These are phyloP conservation scores for Lanmaoa rubissima DNA, from an alignment of 768 basidiomycete species.

Conservation along the genomic window DNA sequence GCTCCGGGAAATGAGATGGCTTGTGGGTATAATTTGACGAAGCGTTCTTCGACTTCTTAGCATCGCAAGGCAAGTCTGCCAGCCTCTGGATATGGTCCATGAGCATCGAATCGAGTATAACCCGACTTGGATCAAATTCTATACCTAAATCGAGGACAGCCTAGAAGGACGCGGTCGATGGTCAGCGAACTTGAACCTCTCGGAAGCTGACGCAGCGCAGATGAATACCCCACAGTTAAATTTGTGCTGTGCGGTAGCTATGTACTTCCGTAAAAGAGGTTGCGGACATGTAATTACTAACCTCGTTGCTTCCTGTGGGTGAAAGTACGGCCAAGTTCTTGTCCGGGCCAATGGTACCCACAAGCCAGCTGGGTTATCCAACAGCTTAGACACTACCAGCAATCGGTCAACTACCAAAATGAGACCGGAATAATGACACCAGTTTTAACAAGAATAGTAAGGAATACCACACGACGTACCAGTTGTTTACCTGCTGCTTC, in stretches of 20 bases:
- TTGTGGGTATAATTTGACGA: background rate
- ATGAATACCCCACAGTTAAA: slow-evolving; percentile 2
- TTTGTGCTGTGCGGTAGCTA: background rate
- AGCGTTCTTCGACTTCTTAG: background rate
- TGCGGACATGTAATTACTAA: background rate
- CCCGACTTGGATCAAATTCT: background rate
- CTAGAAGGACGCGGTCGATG: background rate
- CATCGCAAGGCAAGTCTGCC: background rate
- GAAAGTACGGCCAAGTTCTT: background rate
- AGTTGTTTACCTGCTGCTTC: background rate
- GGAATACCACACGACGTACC: background rate
- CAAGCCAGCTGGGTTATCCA: background rate
- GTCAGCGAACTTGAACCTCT: background rate
- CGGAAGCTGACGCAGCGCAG: background rate
- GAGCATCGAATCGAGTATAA: background rate
- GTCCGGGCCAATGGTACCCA: background rate
- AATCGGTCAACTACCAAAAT: background rate
- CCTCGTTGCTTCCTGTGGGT: background rate
- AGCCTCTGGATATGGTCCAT: background rate
- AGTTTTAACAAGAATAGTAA: background rate
- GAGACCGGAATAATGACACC: background rate
- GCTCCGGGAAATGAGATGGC: background rate
- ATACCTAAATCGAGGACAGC: background rate
- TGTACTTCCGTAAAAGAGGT: background rate
- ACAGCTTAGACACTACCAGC: background rate